These are phyloP conservation scores for Emmonsia crescens DNA, from an alignment of 2,329 filamentous ascomycete genomes.

Conservation along the genomic window DNA sequence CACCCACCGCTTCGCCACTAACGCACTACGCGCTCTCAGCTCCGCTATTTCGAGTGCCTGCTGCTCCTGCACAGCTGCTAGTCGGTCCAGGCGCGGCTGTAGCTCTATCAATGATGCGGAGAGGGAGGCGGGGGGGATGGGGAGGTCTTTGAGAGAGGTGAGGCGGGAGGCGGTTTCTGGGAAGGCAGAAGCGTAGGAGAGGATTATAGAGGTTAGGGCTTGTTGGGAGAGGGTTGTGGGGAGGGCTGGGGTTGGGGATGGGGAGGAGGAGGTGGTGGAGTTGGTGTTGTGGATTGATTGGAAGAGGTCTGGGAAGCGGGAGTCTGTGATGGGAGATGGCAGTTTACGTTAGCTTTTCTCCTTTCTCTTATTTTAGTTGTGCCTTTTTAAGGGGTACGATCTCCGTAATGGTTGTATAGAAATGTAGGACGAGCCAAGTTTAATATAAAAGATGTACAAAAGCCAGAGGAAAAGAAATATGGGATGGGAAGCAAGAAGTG, in stretches of 20 bases:
- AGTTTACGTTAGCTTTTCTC: background rate
- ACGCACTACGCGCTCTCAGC: constrained; percentile 33
- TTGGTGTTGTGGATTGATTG: constrained; percentile 18
- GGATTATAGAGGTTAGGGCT: constrained; percentile 31
- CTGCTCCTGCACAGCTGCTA: constrained; percentile 27
- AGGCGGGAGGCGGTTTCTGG: constrained; percentile 39
- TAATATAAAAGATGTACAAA: constrained; percentile 10
- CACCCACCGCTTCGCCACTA: constrained; percentile 59
- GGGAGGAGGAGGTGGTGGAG: constrained; percentile 14
- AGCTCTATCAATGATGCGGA: constrained; percentile 34
- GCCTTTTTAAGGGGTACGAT: background rate
- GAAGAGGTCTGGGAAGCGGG: constrained; percentile 34
- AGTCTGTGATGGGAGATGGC: constrained; percentile 19
- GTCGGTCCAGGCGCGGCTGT: constrained; percentile 30
- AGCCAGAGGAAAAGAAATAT: constrained; percentile 10
- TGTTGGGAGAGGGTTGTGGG: constrained; percentile 27
- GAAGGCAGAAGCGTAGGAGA: constrained; percentile 36
- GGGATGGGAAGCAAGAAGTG: background rate
- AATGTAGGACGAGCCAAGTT: background rate
- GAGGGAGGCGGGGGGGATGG: constrained; percentile 32
- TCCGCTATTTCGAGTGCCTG: constrained; percentile 32
- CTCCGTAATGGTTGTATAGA: background rate
- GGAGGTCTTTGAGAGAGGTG: constrained; percentile 38
- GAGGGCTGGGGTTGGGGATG: constrained; percentile 9
- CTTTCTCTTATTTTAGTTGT: background rate